Conservation (phyloP, 306 rosid genomes). For the Aeschynomene evenia region DNA sequence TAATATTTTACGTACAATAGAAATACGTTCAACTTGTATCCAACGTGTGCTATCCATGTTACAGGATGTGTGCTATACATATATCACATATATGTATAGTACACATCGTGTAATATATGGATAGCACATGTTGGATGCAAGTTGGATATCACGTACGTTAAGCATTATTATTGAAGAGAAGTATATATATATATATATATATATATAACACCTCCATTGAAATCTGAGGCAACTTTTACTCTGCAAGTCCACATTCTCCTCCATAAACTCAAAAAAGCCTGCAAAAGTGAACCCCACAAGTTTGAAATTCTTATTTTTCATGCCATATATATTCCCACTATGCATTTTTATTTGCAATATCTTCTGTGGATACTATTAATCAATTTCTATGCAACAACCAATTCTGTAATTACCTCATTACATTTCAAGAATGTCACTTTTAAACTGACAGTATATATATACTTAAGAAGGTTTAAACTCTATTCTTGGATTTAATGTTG, state of each 20-base stretch:
- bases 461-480: constrained; percentile 6
- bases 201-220: constrained; percentile 31
- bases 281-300: constrained; percentile 68
- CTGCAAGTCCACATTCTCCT: constrained; percentile 55
- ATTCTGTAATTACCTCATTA: neutral
- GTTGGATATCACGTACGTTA: no score
- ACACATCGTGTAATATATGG: no score
- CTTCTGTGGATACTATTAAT: constrained; percentile 17
- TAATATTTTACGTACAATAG: no score
- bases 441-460: constrained; percentile 21
- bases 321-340: constrained; percentile 26
- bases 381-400: constrained; percentile 47
- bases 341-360: constrained; percentile 6
- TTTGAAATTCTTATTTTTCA: constrained; percentile 45
- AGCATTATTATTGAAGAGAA: no score
- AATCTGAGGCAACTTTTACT: constrained; percentile 48
- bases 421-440: constrained; percentile 23
- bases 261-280: constrained; percentile 46
- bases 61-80: no score
- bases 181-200: neutral
- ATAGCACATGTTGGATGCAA: no score
- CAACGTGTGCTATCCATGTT: no score
- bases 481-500: neutral
- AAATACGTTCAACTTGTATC: no score
- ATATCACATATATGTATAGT: no score